These are phyloP conservation scores for Ceratonia siliqua DNA, from an alignment of 306 rosid species.

Conservation along the genomic window DNA sequence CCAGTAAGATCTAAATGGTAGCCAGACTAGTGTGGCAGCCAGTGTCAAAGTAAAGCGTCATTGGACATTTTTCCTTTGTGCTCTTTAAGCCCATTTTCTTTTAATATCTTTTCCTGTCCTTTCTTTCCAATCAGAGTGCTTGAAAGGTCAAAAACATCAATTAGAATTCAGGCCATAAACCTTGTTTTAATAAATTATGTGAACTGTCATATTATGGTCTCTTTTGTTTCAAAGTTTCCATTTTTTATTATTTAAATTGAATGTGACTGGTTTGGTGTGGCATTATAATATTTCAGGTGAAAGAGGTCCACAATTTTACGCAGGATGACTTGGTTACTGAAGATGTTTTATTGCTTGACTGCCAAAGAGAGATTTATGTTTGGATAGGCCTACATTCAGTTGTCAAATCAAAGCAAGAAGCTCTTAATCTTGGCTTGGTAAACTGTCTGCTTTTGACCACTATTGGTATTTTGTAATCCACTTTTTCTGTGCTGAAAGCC, in stretches of 20 bases:
- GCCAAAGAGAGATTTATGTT: constrained; percentile 82
- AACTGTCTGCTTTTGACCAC: constrained; percentile 6
- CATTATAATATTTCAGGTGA: constrained; percentile 65
- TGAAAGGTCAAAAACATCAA: constrained; percentile 15
- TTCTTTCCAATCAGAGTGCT: not conserved
- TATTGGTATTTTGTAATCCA: not conserved
- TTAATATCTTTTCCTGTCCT: not conserved
- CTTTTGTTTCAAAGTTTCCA: not conserved
- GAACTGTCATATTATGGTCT: constrained; percentile 1
- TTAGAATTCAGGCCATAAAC: not conserved
- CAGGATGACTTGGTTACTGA: constrained; percentile 95
- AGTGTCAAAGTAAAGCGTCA: not conserved
- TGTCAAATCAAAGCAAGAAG: constrained; percentile 79
- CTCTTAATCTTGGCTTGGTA: constrained; percentile 79
- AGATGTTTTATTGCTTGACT: constrained; percentile 81
- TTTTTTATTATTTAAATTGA: not conserved
- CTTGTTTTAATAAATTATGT: not conserved
- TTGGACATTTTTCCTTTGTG: not conserved
- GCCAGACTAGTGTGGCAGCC: not conserved
- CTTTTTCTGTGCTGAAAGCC: constrained; percentile 3
- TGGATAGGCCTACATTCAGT: constrained; percentile 86
- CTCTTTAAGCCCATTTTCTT: not conserved
- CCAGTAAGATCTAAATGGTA: not conserved
- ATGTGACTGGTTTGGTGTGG: constrained; percentile 24
- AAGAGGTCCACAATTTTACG: constrained; percentile 84